A percentile compares a stretch with the other conserved stretches of the same genome.
phyloP scores from a whole-genome alignment of 169 alveolate species.

The Plasmodium vinckei region DNA sequence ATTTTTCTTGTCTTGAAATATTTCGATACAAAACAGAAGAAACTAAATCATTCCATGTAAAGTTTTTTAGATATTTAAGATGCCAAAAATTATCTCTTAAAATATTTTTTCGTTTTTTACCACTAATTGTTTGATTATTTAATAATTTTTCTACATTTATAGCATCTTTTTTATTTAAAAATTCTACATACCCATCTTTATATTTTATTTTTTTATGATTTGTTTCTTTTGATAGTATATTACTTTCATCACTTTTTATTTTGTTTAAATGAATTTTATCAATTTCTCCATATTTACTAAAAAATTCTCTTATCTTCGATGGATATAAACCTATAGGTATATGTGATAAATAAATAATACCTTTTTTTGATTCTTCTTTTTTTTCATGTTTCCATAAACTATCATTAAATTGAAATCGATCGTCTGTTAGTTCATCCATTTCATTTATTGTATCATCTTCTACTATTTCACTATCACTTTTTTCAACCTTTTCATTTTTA shows the following conservation, averaged over 20 bases:
- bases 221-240: slow-evolving; percentile 77
- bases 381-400: slow-evolving; percentile 27
- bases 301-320: slow-evolving; percentile 81
- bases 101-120: slow-evolving; percentile 90
- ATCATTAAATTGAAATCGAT: slow-evolving; percentile 61
- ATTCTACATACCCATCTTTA: slow-evolving; percentile 94
- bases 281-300: slow-evolving; percentile 82
- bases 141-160: slow-evolving; percentile 90
- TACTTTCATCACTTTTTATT: slow-evolving; percentile 78
- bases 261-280: slow-evolving; percentile 85
- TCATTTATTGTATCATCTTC: not conserved
- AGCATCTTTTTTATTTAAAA: slow-evolving; percentile 90
- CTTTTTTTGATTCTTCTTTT: slow-evolving; percentile 55
- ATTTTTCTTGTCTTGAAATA: slow-evolving; percentile 47
- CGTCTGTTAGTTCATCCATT: slow-evolving; percentile 4
- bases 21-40: slow-evolving; percentile 39
- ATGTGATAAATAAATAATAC: slow-evolving; percentile 38
- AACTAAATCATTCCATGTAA: slow-evolving; percentile 88
- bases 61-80: slow-evolving; percentile 90
- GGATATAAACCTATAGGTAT: slow-evolving; percentile 40
- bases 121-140: slow-evolving; percentile 92
- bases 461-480: not conserved
- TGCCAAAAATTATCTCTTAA: slow-evolving; percentile 94
- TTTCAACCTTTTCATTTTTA: not conserved
- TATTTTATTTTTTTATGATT: slow-evolving; percentile 75